A percentile compares a stretch with the other conserved stretches of the same genome.
Evolutionary conservation across 2,329 filamentous ascomycete species (phyloP).

Genomic region (Bipolaris victoriae): DNA sequence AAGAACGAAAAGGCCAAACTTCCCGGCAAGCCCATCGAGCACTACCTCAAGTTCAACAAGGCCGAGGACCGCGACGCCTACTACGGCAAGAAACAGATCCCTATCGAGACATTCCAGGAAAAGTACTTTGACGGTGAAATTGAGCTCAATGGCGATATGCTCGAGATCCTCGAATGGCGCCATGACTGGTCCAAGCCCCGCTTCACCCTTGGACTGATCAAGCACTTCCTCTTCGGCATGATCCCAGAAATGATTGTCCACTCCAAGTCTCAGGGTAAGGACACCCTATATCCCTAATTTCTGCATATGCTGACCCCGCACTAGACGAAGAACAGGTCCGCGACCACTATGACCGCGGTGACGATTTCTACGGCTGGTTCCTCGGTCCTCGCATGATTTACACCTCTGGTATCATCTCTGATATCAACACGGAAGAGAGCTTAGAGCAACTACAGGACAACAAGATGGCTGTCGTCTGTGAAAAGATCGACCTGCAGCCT

Average conservation of each 20-base stretch:
- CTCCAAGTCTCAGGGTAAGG: conserved; percentile 80
- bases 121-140: conserved; percentile 97
- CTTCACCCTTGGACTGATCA: conserved; percentile 85
- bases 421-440: conserved; percentile 83
- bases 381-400: conserved; percentile 98
- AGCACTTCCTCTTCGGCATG: conserved; percentile 86
- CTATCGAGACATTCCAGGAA: conserved; percentile 93
- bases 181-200: conserved; percentile 97
- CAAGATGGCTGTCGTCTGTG: conserved; percentile 92
- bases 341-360: conserved; percentile 95
- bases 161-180: conserved; percentile 90
- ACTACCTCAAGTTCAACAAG: conserved; percentile 84
- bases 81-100: conserved; percentile 78
- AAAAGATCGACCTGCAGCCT: conserved; percentile 86
- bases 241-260: conserved; percentile 92
- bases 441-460: conserved; percentile 98
- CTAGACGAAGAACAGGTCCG: conserved; percentile 97
- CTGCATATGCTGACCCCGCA: conserved; percentile 8
- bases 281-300: not conserved
- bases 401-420: conserved; percentile 91
- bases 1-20: conserved; percentile 90
- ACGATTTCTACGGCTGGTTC: conserved; percentile 99
- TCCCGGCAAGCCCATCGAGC: conserved; percentile 84
- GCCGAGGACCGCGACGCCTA: conserved; percentile 68
- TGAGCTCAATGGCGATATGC: conserved; percentile 90